Evolutionary conservation across 176 grass and related monocot genomes (phyloP), one percentile per base, ranked within the genome.

Genomic region (Puccinellia tenuiflora): DNA sequence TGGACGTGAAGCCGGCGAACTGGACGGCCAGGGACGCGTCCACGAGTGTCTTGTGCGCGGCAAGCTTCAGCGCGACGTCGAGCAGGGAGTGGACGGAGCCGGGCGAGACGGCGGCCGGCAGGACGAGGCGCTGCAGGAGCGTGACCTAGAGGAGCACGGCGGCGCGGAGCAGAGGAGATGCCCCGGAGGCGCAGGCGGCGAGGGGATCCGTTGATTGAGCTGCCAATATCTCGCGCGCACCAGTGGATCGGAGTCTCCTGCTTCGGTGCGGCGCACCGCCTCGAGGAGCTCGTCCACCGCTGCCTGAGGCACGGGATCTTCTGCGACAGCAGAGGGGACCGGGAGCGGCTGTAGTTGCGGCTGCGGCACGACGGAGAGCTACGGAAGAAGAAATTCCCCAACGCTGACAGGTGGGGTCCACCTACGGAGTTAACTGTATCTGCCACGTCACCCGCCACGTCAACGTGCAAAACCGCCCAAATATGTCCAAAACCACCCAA

Each of bases 161-260:
- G 50, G 88, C 84, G 68, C 88, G 88, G 80, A 90, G 80, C 8
- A 90, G 80, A 9, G 88, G 88, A 82, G 54, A 64, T 65, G 66
- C 0, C 68, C 81, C 37, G 50, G 72, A 0, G 60, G 68, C 40
- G 46, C 79, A 9, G 77, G 75, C 3, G 45, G 83, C 15, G 78
- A 67, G 30, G 71, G 84, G 47, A 89, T 81, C 51, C 59, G 80
- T 50, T 92, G 84, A 92, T 90, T 92, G 91, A 92, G 84, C 91
- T 87, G 91, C 24, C 87, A 92, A 92, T 92, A 92, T 84, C 78
- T 73, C 86, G 24, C 62, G 83, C 43, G 91, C 86, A 68, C 88
- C 81, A 34, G 81, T 55, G 80, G n/a, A n/a, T n/a, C n/a, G n/a
- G 62, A 31, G 76, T 91, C 84, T 0, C 92, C 83, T 64, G 76